Evolutionary conservation across 139 green algal species (phyloP), one percentile per base, ranked within the genome.

Genomic region (Chlorella sp.): DNA sequence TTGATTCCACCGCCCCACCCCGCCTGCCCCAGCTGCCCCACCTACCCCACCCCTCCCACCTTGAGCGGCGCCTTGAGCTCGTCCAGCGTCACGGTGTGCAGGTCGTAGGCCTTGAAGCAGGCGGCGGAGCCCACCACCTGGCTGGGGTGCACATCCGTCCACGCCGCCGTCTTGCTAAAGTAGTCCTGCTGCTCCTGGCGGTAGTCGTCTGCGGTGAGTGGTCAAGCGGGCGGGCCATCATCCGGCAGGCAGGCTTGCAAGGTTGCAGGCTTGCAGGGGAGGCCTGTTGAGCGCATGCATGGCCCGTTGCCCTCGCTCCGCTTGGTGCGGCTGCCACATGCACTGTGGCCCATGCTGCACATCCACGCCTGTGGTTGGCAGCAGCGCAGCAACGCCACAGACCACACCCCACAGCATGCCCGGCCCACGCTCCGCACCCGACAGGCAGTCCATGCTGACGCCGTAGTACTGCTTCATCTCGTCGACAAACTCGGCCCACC

Each of bases 391-490:
- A 32, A 1, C 7, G 6, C 32, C 17, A 32, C n/a, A n/a, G 16
- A 70, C 0, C 32, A 69, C 2, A 36, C 60, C 22, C 14, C 1
- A 3, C 2, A 36, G 30, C 22, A 69, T 1, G 1, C 30, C 2
- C 2, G 24, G 13, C 11, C 43, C 74, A 0, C 48, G 7, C 34
- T 36, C 41, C 67, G 58, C 56, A 83, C 73, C 44, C 24, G 62
- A 86, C 24, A 98, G 90, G 86, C 90, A 93, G 81, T 90, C 87
- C 83, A 98, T 80, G 84, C 93, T 88, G 22, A 98, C 95, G 85
- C 92, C 91, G 86, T 98, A 99, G 62, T 90, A 95, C 60, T 93
- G 64, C 73, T 89, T 70, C 91, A 98, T 98, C 38, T 98, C 95
- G 22, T 91, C 70, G 68, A 94, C 34, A 78, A 99, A 99, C 40